Evolutionary conservation across 2,329 filamentous ascomycete genomes (phyloP), one percentile per base, ranked within the genome.

Genomic region (Phialophora verrucosa): DNA sequence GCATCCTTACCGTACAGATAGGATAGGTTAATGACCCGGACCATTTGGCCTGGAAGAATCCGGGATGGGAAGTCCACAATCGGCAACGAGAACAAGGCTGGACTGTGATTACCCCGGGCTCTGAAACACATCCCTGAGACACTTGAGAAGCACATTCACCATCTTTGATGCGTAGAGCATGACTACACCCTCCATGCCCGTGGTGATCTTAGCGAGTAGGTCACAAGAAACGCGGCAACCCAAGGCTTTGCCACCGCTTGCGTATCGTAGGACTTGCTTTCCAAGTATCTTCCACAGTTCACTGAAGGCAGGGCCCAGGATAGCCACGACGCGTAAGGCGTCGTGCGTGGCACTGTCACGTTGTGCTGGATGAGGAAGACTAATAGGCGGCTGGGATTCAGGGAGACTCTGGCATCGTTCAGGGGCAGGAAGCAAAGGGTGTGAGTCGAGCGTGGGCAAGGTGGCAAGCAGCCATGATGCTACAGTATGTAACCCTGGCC

Each of bases 241-340:
- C 44, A 92, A 88, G 57, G 90, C 84, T 79, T 97, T 93, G 71
- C 90, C 90, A 69, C 92, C 94, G 77, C 90, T 91, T 60, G 92
- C 90, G 74, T 93, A 95, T 81, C 92, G 94, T 76, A 96, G 83
- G 73, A 98, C 85, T 44, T 91, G 91, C 84, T 95, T 94, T 84
- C 96, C 91, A 72, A 97, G 97, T 73, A 96, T 89, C 84, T 96
- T 96, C 92, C 93, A 98, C 68, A 97, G 83, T 82, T 97, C 90
- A 63, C 85, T 85, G 74, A 97, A 98, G 72, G 89, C 87, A 25
- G 85, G 78, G 49, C 95, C 94, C 17, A 98, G 87, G 32, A 92
- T 92, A 54, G 88, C 87, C 25, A 93, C 89, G 49, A 98, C 86
- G 44, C 91, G 92, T 59, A 92, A 92, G 59, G 97, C 84, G 55